Conservation (phyloP, 371 early-diverging fungal species). For the Lichtheimia corymbifera region DNA sequence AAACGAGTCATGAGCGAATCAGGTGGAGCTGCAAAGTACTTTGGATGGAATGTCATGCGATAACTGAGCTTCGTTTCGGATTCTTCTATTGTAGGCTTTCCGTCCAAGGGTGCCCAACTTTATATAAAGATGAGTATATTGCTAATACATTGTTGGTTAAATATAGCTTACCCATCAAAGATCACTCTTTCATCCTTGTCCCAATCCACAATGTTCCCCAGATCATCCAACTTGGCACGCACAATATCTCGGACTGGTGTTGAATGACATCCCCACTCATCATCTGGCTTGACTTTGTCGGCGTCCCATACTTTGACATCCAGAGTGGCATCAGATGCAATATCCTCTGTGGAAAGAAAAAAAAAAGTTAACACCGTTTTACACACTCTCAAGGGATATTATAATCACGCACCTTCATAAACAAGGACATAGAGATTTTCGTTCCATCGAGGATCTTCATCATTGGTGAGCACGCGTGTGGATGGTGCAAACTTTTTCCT, state of each 20-base stretch:
- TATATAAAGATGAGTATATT: background rate
- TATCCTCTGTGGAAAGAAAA: conserved; percentile 25
- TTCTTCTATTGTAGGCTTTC: conserved; percentile 8
- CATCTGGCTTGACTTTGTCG: conserved; percentile 32
- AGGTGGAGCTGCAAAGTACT: conserved; percentile 22
- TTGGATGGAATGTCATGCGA: conserved; percentile 33
- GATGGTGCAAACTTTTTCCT: conserved; percentile 14
- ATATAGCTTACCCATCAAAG: conserved; percentile 27
- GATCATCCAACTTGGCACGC: conserved; percentile 18
- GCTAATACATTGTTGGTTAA: background rate
- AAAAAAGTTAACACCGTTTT: background rate
- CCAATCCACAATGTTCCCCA: conserved; percentile 27
- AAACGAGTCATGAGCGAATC: conserved; percentile 2
- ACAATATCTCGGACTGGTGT: conserved; percentile 29
- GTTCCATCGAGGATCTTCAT: conserved; percentile 34
- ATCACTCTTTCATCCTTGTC: conserved; percentile 22
- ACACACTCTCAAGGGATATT: background rate
- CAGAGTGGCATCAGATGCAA: conserved; percentile 21
- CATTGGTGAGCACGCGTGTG: conserved; percentile 35
- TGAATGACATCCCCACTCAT: conserved; percentile 27
- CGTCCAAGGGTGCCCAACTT: conserved; percentile 36
- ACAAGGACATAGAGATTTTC: conserved; percentile 29
- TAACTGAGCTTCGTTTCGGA: conserved; percentile 23
- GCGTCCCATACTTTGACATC: conserved; percentile 39
- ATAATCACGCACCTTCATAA: conserved; percentile 18